Percentiles rank a stretch among this genome's conserved stretches.
Conservation (phyloP, 2,329 filamentous ascomycete genomes). For the Sporothrix schenckii region DNA sequence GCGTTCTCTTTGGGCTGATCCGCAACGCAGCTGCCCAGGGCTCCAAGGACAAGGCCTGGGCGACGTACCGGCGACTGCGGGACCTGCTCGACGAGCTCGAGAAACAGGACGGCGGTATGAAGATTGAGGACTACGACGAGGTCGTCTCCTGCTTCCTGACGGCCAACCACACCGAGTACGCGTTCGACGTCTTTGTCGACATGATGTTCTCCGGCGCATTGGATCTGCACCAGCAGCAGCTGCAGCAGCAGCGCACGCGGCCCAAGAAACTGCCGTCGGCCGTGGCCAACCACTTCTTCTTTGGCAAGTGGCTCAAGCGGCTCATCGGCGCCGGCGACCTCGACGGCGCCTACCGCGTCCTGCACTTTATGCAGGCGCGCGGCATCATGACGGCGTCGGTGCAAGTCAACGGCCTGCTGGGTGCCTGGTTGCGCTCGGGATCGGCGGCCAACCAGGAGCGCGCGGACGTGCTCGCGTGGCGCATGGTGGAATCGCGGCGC, state of each 20-base stretch:
- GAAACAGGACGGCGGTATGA: slow-evolving; percentile 49
- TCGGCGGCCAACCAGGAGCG: slow-evolving; percentile 57
- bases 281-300: slow-evolving; percentile 75
- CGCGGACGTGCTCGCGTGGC: slow-evolving; percentile 72
- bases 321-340: slow-evolving; percentile 73
- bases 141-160: slow-evolving; percentile 72
- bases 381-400: slow-evolving; percentile 70
- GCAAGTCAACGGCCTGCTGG: slow-evolving; percentile 81
- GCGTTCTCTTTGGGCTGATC: slow-evolving; percentile 34
- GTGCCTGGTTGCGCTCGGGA: slow-evolving; percentile 71
- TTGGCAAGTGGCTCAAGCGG: slow-evolving; percentile 85
- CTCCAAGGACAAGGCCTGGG: slow-evolving; percentile 63
- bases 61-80: slow-evolving; percentile 66
- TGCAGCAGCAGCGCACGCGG: slow-evolving; percentile 19
- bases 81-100: slow-evolving; percentile 56
- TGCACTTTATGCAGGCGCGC: slow-evolving; percentile 73
- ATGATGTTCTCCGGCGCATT: slow-evolving; percentile 74
- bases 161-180: slow-evolving; percentile 65
- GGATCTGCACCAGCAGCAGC: slow-evolving; percentile 49
- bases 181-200: slow-evolving; percentile 78
- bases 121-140: slow-evolving; percentile 74
- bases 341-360: slow-evolving; percentile 70
- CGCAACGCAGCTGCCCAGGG: slow-evolving; percentile 38
- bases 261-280: slow-evolving; percentile 48
- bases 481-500: slow-evolving; percentile 72